Conservation (phyloP, 2,329 filamentous ascomycete genomes). For the Colletotrichum somersetense region DNA sequence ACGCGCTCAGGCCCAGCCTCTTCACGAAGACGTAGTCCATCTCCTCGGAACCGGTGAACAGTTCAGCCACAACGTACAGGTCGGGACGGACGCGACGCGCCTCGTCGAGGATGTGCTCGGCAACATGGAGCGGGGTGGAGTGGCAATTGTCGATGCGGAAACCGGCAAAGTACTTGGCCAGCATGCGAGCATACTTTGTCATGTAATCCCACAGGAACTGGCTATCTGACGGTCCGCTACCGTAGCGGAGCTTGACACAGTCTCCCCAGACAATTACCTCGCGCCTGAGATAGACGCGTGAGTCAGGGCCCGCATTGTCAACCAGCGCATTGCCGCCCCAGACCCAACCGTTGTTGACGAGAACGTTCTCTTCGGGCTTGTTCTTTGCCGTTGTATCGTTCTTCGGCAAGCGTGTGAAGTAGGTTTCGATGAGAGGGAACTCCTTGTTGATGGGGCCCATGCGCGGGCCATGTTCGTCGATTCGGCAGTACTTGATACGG, state of each 20-base stretch:
- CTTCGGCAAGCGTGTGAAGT: constrained; percentile 89
- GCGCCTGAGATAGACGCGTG: constrained; percentile 91
- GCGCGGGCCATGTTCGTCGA: constrained; percentile 93
- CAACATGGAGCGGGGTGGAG: constrained; percentile 93
- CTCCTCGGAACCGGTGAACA: constrained; percentile 95
- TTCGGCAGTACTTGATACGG: constrained; percentile 91
- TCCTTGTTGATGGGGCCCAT: constrained; percentile 81
- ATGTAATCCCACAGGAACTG: constrained; percentile 97
- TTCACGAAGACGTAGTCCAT: constrained; percentile 98
- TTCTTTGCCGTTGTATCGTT: constrained; percentile 85
- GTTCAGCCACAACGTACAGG: constrained; percentile 91
- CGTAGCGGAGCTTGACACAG: constrained; percentile 96
- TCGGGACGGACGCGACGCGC: constrained; percentile 90
- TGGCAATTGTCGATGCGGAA: constrained; percentile 99
- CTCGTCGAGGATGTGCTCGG: constrained; percentile 93
- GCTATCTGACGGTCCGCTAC: constrained; percentile 82
- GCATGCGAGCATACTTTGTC: constrained; percentile 89
- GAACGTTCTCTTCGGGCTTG: constrained; percentile 79
- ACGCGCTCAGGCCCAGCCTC: constrained; percentile 87
- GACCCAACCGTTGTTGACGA: constrained; percentile 98
- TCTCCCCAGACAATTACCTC: constrained; percentile 99
- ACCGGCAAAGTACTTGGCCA: constrained; percentile 95
- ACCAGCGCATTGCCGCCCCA: constrained; percentile 96
- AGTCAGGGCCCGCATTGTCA: constrained; percentile 91
- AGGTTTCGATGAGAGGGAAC: constrained; percentile 89